phyloP scores from a whole-genome alignment of 192 early-diverging fungal species.

The Coemansia sp. region DNA sequence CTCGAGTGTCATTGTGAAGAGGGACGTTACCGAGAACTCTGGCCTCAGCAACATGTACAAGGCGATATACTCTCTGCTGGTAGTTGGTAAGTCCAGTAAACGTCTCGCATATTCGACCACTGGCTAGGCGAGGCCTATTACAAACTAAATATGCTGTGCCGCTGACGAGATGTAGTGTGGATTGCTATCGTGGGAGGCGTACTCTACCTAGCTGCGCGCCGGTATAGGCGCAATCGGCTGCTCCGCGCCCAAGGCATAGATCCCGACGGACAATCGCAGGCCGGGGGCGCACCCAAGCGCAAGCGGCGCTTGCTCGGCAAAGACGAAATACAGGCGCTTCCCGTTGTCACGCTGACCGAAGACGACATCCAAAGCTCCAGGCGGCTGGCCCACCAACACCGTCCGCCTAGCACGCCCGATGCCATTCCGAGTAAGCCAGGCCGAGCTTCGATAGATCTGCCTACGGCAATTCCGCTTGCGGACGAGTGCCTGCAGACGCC shows the following conservation, averaged over 20 bases:
- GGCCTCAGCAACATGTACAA: conserved; percentile 3
- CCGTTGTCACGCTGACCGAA: conserved; percentile 18
- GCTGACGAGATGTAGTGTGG: conserved; percentile 11
- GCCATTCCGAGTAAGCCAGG: neutral
- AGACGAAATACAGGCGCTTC: conserved; percentile 19
- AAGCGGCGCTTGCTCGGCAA: conserved; percentile 19
- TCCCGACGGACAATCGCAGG: neutral
- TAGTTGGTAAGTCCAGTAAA: conserved; percentile 3
- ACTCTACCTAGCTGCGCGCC: conserved; percentile 10
- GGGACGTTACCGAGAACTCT: neutral
- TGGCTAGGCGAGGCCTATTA: too few species aligned
- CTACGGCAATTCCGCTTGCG: too few species aligned
- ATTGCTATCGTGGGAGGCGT: conserved; percentile 10
- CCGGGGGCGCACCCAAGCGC: neutral
- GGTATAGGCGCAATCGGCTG: conserved; percentile 2
- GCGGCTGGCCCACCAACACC: conserved; percentile 3
- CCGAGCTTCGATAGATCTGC: neutral
- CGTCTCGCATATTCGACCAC: neutral
- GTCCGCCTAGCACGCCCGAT: neutral
- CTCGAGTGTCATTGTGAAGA: neutral
- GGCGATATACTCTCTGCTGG: conserved; percentile 6
- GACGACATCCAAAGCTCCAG: conserved; percentile 34
- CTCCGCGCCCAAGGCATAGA: conserved; percentile 1
- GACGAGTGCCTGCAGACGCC: neutral
- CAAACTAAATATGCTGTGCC: neutral